Evolutionary conservation across 371 early-diverging fungal genomes (phyloP).

Genomic region (Capillidium rhysosporum): DNA sequence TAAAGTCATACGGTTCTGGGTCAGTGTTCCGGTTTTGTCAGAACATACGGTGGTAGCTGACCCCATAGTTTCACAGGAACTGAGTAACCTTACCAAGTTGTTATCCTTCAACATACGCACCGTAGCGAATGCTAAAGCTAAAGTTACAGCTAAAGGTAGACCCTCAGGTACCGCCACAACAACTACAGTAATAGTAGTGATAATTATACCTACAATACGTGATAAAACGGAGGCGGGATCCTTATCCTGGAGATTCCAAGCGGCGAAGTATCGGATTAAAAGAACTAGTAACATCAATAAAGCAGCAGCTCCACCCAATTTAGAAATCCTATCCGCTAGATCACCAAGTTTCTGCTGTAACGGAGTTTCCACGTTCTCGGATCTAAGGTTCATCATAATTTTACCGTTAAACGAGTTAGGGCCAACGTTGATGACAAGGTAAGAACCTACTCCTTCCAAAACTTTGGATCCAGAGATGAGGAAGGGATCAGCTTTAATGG

Average conservation of each 20-base stretch:
- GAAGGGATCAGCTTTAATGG: constrained; percentile 29
- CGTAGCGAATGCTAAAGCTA: constrained; percentile 57
- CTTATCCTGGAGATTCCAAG: background rate
- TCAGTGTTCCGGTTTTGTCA: constrained; percentile 82
- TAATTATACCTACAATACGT: constrained; percentile 32
- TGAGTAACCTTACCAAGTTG: constrained; percentile 67
- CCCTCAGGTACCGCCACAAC: constrained; percentile 72
- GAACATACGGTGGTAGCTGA: constrained; percentile 79
- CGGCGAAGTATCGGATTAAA: background rate
- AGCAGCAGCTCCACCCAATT: constrained; percentile 40
- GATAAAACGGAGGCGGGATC: constrained; percentile 16
- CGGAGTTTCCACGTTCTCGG: constrained; percentile 35
- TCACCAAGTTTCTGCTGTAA: constrained; percentile 41
- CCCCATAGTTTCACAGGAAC: constrained; percentile 89
- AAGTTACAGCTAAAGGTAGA: constrained; percentile 54
- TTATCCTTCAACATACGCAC: constrained; percentile 77
- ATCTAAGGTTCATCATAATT: constrained; percentile 33
- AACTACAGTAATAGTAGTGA: constrained; percentile 43
- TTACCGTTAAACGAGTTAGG: constrained; percentile 49
- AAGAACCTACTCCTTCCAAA: constrained; percentile 50
- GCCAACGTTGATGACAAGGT: constrained; percentile 47
- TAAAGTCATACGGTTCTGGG: constrained; percentile 76
- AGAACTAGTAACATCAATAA: constrained; percentile 26
- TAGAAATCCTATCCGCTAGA: constrained; percentile 48
- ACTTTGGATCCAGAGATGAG: constrained; percentile 54